These are phyloP conservation scores for Zygnema cylindricum DNA, from an alignment of 139 green algal genomes.

Conservation along the genomic window DNA sequence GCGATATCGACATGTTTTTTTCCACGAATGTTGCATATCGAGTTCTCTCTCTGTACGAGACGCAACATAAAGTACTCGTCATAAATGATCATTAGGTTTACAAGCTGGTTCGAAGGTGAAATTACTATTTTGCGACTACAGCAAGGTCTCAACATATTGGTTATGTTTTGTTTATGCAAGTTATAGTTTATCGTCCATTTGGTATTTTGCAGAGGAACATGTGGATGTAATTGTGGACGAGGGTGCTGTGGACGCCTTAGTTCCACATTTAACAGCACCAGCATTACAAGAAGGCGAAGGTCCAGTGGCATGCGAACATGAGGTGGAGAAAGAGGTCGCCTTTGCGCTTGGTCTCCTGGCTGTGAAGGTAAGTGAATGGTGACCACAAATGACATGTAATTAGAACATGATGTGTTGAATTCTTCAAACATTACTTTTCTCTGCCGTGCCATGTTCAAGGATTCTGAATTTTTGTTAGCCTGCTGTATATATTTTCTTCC, in stretches of 20 bases:
- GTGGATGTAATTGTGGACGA: slow-evolving; percentile 56
- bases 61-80: neutral
- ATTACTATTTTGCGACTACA: neutral
- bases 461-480: too few relatives aligned
- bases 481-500: too few relatives aligned
- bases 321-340: slow-evolving; percentile 58
- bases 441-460: too few relatives aligned
- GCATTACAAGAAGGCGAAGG: slow-evolving; percentile 22
- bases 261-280: slow-evolving; percentile 45
- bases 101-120: neutral
- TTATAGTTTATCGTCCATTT: neutral
- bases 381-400: neutral
- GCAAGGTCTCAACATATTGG: neutral
- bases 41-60: neutral
- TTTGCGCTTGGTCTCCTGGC: slow-evolving; percentile 55
- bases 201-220: slow-evolving; percentile 47
- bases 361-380: slow-evolving; percentile 44
- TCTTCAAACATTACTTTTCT: too few relatives aligned
- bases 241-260: slow-evolving; percentile 55
- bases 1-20: too few relatives aligned
- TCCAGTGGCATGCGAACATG: slow-evolving; percentile 52
- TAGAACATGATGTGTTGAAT: too few relatives aligned
- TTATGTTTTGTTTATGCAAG: neutral
- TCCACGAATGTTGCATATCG: neutral
- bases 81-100: neutral